These are phyloP conservation scores for Phytopythium mirpurense DNA, from an alignment of 352 stramenopile species.

Conservation along the genomic window DNA sequence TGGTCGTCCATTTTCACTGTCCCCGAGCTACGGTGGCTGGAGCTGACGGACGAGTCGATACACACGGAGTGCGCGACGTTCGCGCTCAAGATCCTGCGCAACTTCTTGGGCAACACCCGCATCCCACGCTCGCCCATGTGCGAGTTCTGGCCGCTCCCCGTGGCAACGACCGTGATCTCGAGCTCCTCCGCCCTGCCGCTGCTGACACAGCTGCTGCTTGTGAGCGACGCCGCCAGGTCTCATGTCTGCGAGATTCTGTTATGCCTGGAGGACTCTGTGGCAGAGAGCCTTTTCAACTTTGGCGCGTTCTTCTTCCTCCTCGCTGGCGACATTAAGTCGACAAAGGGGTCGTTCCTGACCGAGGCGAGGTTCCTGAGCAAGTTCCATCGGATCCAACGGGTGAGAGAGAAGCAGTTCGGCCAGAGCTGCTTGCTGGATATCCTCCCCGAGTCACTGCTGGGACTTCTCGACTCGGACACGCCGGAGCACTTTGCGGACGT, in stretches of 20 bases:
- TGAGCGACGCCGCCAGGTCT: conserved; percentile 43
- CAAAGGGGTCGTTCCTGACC: conserved; percentile 37
- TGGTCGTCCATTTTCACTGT: conserved; percentile 63
- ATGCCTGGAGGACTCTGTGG: conserved; percentile 34
- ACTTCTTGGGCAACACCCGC: conserved; percentile 56
- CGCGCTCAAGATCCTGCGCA: conserved; percentile 51
- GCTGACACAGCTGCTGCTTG: conserved; percentile 60
- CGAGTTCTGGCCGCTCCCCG: conserved; percentile 45
- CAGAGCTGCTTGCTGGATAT: conserved; percentile 72
- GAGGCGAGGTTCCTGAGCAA: conserved; percentile 57
- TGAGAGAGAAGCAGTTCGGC: conserved; percentile 29
- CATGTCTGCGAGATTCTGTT: conserved; percentile 64
- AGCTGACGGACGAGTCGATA: conserved; percentile 60
- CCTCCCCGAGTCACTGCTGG: conserved; percentile 67
- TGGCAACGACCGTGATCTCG: conserved; percentile 54
- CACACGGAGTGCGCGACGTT: conserved; percentile 38
- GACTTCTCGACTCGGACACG: conserved; percentile 55
- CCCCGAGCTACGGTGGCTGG: conserved; percentile 78
- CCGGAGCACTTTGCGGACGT: conserved; percentile 63
- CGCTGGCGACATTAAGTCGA: conserved; percentile 22
- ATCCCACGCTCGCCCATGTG: conserved; percentile 12
- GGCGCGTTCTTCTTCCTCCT: conserved; percentile 80
- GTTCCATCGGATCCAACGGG: conserved; percentile 58
- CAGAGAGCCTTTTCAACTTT: conserved; percentile 50
- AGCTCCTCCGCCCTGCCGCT: conserved; percentile 37